Evolutionary conservation across 2,329 filamentous ascomycete genomes (phyloP).

Genomic region (Colletotrichum costaricense): DNA sequence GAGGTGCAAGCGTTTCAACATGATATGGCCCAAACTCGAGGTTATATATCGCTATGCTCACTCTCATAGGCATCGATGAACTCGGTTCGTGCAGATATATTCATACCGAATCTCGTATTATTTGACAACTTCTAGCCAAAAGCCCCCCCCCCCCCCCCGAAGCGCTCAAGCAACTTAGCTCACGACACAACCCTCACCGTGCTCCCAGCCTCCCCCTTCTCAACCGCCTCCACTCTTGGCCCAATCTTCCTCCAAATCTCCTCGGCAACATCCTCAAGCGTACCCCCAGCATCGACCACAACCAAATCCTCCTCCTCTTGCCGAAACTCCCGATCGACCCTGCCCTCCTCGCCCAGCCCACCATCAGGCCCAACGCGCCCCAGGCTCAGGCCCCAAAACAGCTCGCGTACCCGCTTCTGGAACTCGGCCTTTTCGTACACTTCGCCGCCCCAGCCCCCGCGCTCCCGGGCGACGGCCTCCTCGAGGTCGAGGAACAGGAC

Average conservation of each 20-base stretch:
- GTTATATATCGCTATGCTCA: too few species aligned
- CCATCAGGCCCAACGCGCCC: conserved; percentile 53
- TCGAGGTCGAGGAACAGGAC: conserved; percentile 89
- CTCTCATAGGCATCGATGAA: too few species aligned
- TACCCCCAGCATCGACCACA: conserved; percentile 65
- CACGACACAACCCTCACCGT: conserved; percentile 55
- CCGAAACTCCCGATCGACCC: conserved; percentile 47
- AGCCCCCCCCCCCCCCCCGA: too few species aligned
- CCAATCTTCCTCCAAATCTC: conserved; percentile 65
- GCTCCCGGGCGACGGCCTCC: conserved; percentile 74
- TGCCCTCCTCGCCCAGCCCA: conserved; percentile 38
- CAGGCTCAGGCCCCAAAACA: conserved; percentile 73
- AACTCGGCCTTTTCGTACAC: conserved; percentile 88
- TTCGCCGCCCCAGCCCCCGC: conserved; percentile 91
- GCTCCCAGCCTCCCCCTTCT: conserved; percentile 60
- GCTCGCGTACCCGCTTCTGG: conserved; percentile 80
- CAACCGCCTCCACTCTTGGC: conserved; percentile 59
- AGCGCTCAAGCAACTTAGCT: neutral
- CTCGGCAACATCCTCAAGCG: conserved; percentile 67
- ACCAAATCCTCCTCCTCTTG: conserved; percentile 66
- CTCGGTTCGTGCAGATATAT: too few species aligned
- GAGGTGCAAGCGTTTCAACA: conserved; percentile 38
- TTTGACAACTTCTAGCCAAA: neutral
- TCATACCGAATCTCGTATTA: neutral
- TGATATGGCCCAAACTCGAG: conserved; percentile 37